A percentile compares a stretch with the other conserved stretches of the same genome.
Conservation (phyloP, 441 rosid species). For the Rhodomyrtus psidioides region DNA sequence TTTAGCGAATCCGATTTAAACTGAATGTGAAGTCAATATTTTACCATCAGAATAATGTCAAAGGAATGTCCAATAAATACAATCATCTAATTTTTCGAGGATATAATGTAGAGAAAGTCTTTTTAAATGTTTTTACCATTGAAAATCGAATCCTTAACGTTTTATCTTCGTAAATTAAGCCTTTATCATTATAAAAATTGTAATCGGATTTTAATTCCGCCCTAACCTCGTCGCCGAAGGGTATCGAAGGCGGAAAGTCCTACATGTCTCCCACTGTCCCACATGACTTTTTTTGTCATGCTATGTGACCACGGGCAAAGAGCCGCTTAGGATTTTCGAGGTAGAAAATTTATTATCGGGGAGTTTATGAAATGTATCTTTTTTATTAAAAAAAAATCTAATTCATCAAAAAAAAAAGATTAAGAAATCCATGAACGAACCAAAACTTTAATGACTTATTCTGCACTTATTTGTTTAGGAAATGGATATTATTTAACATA, state of each 20-base stretch:
- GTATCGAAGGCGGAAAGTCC: background rate
- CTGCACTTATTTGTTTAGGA: background rate
- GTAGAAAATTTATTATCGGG: background rate
- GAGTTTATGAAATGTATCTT: background rate
- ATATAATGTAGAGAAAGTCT: background rate
- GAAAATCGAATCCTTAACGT: background rate
- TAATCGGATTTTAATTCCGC: background rate
- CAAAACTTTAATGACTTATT: background rate
- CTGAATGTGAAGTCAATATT: background rate
- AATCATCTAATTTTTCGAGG: background rate
- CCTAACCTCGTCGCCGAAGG: background rate
- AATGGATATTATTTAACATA: too few relatives aligned
- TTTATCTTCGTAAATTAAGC: background rate
- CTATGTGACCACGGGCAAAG: rapidly evolving
- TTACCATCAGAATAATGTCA: background rate
- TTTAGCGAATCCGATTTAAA: background rate
- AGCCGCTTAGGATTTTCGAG: background rate
- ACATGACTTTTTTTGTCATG: background rate
- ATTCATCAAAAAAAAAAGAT: background rate
- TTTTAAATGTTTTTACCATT: background rate
- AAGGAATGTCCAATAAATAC: background rate
- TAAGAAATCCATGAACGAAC: background rate
- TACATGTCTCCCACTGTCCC: background rate
- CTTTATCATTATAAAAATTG: background rate
- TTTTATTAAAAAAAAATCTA: background rate